Evolutionary conservation across 345 rosid genomes (phyloP), one percentile per base, ranked within the genome.

Genomic region (Rhizophora mangle): DNA sequence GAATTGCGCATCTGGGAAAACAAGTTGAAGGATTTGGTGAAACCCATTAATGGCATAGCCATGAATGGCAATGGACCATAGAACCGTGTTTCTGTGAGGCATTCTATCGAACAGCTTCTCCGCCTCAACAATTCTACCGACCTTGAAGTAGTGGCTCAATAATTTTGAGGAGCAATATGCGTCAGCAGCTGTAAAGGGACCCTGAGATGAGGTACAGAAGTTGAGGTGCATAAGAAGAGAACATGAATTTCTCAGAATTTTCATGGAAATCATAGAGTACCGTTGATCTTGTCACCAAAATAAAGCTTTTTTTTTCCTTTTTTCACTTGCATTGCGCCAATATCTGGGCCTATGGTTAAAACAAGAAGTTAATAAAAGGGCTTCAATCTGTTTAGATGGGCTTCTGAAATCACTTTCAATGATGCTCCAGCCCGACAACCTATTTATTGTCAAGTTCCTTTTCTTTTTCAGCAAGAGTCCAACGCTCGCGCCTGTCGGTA

Each of bases 11-110:
- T 78, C 3, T 11, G 72, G 55, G 81, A 72, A 68, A 82, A 84
- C 11, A 59, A 60, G 29, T 73, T 65, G 18, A 78, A 18, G 13
- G 81, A 80, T 46, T 22, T 19, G 0, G 29, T 43, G 62, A 71
- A 53, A 39, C 36, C 82, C 85, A 63, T 81, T 76, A 56, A 68
- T 72, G 13, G 85, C 76, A 34, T 80, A 82, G 47, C 83, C 90
- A 30, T 82, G 86, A 52, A 86, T 73, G 68, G 72, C 63, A 57
- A 78, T 66, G 26, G 87, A 84, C 79, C 85, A 82, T 11, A 77
- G 72, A 51, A 80, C 83, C 15, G 80, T 62, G 76, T 74, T 74
- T 62, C 46, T 76, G 0, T 72, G 70, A 59, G 84, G 77, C 65
- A 82, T 72, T 76, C 57, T 57, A 53, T 82, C 85, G 10, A 80